These are phyloP conservation scores for Ustilago cynodontis DNA, from an alignment of 1,284 basidiomycete species.

Conservation along the genomic window DNA sequence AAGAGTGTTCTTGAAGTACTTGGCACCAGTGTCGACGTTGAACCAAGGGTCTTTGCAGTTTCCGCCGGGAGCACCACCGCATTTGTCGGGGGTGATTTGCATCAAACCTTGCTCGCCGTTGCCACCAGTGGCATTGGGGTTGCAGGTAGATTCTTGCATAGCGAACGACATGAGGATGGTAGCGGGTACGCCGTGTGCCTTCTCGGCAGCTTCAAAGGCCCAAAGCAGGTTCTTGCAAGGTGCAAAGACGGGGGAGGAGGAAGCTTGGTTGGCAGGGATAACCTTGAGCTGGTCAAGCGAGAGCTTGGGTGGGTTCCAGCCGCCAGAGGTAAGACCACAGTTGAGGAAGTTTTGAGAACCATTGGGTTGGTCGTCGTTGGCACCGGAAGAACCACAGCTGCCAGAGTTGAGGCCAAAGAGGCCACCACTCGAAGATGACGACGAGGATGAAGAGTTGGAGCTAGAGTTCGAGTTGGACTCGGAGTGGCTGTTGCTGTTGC, in stretches of 20 bases:
- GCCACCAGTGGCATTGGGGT: constrained; percentile 49
- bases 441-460: constrained; percentile 19
- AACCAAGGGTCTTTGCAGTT: constrained; percentile 54
- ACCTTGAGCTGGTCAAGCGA: constrained; percentile 52
- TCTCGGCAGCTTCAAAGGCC: constrained; percentile 52
- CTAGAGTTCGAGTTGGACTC: constrained; percentile 18
- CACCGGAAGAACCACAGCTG: constrained; percentile 37
- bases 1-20: constrained; percentile 55
- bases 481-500: constrained; percentile 9
- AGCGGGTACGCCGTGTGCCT: constrained; percentile 48
- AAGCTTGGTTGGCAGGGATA: constrained; percentile 39
- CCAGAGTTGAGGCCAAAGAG: constrained; percentile 39
- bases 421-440: constrained; percentile 19
- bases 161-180: constrained; percentile 60
- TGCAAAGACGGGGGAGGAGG: constrained; percentile 43
- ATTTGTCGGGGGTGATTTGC: constrained; percentile 65
- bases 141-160: constrained; percentile 63
- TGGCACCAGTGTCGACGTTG: constrained; percentile 57
- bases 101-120: constrained; percentile 63
- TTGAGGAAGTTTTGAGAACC: constrained; percentile 58
- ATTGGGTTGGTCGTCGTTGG: constrained; percentile 52
- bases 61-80: constrained; percentile 49
- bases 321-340: constrained; percentile 54
- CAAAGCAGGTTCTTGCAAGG: constrained; percentile 50
- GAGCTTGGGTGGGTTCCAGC: constrained; percentile 57